phyloP scores from a whole-genome alignment of 805 yeast genomes.

The Monosporozyma servazzii region DNA sequence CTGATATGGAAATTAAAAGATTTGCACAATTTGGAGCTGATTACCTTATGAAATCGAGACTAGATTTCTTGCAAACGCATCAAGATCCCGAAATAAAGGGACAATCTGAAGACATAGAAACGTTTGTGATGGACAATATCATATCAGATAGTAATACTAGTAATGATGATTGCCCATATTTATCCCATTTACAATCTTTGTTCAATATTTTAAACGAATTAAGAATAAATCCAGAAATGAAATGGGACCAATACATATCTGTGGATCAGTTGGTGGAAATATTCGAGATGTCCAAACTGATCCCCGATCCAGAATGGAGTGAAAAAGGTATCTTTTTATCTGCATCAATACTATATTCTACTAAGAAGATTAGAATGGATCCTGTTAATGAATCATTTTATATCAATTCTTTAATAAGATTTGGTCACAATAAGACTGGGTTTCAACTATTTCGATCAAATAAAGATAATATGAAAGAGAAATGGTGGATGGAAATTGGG shows the following conservation, averaged over 20 bases:
- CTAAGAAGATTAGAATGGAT: constrained; percentile 39
- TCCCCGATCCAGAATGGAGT: constrained; percentile 28
- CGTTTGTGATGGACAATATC: constrained; percentile 6
- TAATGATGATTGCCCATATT: constrained; percentile 1
- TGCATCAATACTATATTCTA: constrained; percentile 37
- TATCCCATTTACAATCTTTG: constrained; percentile 6
- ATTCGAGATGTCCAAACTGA: constrained; percentile 35
- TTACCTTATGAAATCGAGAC: constrained; percentile 5
- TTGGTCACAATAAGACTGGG: constrained; percentile 31
- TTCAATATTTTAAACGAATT: constrained; percentile 15
- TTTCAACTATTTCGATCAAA: constrained; percentile 31
- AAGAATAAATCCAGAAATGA: constrained; percentile 6
- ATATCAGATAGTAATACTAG: constrained; percentile 2
- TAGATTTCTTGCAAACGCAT: not conserved
- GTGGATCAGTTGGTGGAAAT: constrained; percentile 31
- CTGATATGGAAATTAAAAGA: constrained; percentile 18
- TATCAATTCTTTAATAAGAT: constrained; percentile 36
- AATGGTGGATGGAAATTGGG: constrained; percentile 50
- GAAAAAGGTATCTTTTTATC: constrained; percentile 31
- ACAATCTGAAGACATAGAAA: constrained; percentile 7
- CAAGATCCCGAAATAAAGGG: not conserved
- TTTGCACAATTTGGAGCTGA: constrained; percentile 10
- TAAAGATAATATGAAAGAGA: constrained; percentile 31
- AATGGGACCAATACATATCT: constrained; percentile 9
- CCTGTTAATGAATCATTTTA: constrained; percentile 43